Evolutionary conservation across 2,329 filamentous ascomycete genomes (phyloP).

Genomic region (Pyrenophora teres): DNA sequence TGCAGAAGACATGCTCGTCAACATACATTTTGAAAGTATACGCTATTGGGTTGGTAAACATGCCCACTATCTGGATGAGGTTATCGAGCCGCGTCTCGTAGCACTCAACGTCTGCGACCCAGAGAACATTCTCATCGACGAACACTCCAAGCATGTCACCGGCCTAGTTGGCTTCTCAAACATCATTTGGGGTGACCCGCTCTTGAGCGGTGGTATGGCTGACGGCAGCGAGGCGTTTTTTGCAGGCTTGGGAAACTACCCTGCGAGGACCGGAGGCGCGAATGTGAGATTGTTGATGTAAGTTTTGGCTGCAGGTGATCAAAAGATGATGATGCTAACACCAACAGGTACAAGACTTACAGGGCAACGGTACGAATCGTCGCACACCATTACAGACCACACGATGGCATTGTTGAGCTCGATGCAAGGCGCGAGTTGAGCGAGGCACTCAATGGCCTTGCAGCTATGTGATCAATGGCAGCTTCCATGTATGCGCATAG

Average conservation of each 20-base stretch:
- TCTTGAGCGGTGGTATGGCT: slow-evolving; percentile 56
- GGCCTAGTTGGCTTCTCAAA: slow-evolving; percentile 60
- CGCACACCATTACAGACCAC: slow-evolving; percentile 52
- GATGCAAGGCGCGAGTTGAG: slow-evolving; percentile 51
- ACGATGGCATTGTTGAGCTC: slow-evolving; percentile 48
- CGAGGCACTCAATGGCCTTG: slow-evolving; percentile 45
- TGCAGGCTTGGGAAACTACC: slow-evolving; percentile 50
- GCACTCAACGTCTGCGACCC: slow-evolving; percentile 55
- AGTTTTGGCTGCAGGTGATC: slow-evolving; percentile 23
- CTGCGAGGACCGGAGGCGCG: slow-evolving; percentile 37
- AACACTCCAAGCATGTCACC: slow-evolving; percentile 53
- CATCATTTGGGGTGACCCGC: slow-evolving; percentile 61
- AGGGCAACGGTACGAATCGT: slow-evolving; percentile 51
- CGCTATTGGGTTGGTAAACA: slow-evolving; percentile 55
- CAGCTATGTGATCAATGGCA: slow-evolving; percentile 22
- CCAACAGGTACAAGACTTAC: slow-evolving; percentile 52
- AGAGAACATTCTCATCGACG: slow-evolving; percentile 58
- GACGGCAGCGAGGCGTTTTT: slow-evolving; percentile 49
- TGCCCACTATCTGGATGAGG: slow-evolving; percentile 53
- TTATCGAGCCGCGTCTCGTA: slow-evolving; percentile 58
- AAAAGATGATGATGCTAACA: slow-evolving; percentile 9
- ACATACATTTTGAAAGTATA: slow-evolving; percentile 60
- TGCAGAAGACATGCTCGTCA: slow-evolving; percentile 63
- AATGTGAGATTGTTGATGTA: slow-evolving; percentile 50
- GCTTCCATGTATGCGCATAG: neutral